phyloP scores from a whole-genome alignment of 2,329 filamentous ascomycete species.

The Aspergillus fijiensis region DNA sequence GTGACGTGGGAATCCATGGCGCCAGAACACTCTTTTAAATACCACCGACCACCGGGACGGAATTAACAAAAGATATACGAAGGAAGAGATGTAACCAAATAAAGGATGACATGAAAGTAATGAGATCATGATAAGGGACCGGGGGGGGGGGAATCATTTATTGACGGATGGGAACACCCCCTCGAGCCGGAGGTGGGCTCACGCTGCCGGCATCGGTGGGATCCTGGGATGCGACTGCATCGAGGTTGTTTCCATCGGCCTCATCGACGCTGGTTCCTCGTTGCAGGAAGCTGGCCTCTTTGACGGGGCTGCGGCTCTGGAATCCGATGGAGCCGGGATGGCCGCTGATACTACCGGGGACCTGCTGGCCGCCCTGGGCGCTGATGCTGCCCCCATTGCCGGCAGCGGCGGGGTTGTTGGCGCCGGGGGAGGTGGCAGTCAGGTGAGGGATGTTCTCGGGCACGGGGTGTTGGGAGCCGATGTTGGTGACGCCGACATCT shows the following conservation, averaged over 20 bases:
- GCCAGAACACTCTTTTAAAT: slow-evolving; percentile 34
- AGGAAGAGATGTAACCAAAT: slow-evolving; percentile 9
- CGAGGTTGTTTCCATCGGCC: slow-evolving; percentile 21
- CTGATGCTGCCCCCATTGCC: slow-evolving; percentile 32
- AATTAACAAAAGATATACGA: slow-evolving; percentile 7
- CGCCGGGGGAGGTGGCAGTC: slow-evolving; percentile 60
- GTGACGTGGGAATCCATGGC: slow-evolving; percentile 27
- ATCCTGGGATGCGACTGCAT: slow-evolving; percentile 33
- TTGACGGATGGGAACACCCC: slow-evolving; percentile 65
- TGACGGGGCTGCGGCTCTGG: slow-evolving; percentile 76
- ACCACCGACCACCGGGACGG: slow-evolving; percentile 22
- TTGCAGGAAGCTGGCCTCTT: slow-evolving; percentile 85
- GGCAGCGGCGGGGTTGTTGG: slow-evolving; percentile 34
- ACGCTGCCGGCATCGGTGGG: slow-evolving; percentile 41
- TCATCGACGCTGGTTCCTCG: slow-evolving; percentile 71
- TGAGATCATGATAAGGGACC: slow-evolving; percentile 4
- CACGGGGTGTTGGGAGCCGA: slow-evolving; percentile 91
- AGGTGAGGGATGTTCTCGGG: slow-evolving; percentile 94
- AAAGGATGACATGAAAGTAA: slow-evolving; percentile 11
- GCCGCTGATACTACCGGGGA: slow-evolving; percentile 44
- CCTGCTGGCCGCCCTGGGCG: slow-evolving; percentile 40
- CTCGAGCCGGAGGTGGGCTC: slow-evolving; percentile 47
- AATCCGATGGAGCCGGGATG: slow-evolving; percentile 41
- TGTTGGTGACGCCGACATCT: slow-evolving; percentile 86
- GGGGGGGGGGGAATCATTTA: slow-evolving; percentile 35